Base-by-base conservation (phyloP, 306 rosid species). In the Inga leiocalycina region DNA sequence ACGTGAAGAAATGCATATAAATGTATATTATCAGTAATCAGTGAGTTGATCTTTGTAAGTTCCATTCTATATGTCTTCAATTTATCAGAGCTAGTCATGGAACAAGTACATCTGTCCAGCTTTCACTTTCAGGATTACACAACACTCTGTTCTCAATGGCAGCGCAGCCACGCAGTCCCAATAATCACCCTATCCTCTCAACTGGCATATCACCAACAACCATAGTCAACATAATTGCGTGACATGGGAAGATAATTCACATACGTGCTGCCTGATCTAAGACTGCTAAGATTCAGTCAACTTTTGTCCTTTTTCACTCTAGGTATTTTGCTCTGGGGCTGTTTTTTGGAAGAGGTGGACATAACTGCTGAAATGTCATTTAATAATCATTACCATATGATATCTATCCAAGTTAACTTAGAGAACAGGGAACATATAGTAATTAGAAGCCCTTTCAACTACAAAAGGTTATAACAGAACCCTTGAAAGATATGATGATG, bases 1-100 rank as follows among this genome's bases (percentile, higher is more conserved):
- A 80, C 83, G 80, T 76, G 81, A 30, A 72, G 83, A 88, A 76
- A 80, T 77, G 59, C 73, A 82, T 43, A 44, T 64, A 24, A 49
- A 41, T 30, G 71, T 48, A 71, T 70, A 68, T 74, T 74, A 80
- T 81, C 57, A 74, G 52, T 71, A 48, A 51, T 52, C 24, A 15
- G 10, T 45, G 62, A 27, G 32, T 30, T 78, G 45, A 45, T 46
- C 59, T 16, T 76, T 20, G 34, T 43, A 44, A 77, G 39, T 61
- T 59, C 12, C 8, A 77, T 43, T 43, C 59, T n/a, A 44, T n/a
- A 15, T 62, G 22, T 27, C 69, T 35, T 52, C 79, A 75, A 37
- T 37, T 75, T 57, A 35, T 76, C 54, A 74, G 27, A 75, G 68
- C 37, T n/a, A 39, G 57, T 24, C 22, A 22, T 19, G 43, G 46